These are phyloP conservation scores for Ilyonectria destructans DNA, from an alignment of 2,329 filamentous ascomycete genomes.

Conservation along the genomic window DNA sequence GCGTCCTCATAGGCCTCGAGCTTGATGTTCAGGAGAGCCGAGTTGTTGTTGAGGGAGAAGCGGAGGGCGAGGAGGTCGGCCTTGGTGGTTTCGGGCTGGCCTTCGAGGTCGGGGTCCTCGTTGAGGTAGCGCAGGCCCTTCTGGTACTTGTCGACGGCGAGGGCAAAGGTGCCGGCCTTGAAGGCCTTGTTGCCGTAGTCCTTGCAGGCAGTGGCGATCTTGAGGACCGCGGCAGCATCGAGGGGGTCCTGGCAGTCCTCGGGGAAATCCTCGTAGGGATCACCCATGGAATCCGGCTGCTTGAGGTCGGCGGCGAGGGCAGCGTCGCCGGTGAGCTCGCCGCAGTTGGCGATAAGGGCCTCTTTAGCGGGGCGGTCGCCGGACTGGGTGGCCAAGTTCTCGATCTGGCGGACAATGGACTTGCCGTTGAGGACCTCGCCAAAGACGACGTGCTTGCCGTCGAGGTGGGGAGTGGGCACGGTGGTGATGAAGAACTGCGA, in stretches of 20 bases:
- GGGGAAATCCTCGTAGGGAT: conserved; percentile 95
- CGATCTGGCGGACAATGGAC: conserved; percentile 90
- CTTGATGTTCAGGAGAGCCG: conserved; percentile 89
- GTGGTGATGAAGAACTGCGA: conserved; percentile 99
- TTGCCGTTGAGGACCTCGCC: conserved; percentile 95
- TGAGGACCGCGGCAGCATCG: conserved; percentile 78
- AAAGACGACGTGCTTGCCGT: conserved; percentile 98
- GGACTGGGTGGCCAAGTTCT: conserved; percentile 82
- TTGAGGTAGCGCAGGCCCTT: conserved; percentile 93
- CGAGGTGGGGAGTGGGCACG: conserved; percentile 92
- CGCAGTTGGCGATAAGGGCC: conserved; percentile 85
- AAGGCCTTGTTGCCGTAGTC: conserved; percentile 94
- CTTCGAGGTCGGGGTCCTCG: conserved; percentile 84
- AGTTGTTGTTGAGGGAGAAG: conserved; percentile 91
- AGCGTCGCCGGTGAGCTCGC: conserved; percentile 83
- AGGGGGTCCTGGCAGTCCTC: conserved; percentile 82
- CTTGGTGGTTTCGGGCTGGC: conserved; percentile 79
- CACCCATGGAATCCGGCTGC: conserved; percentile 84
- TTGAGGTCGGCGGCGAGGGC: conserved; percentile 79
- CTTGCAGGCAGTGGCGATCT: conserved; percentile 90
- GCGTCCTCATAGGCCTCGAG: conserved; percentile 80
- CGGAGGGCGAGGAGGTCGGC: conserved; percentile 81
- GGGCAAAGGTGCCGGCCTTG: conserved; percentile 80
- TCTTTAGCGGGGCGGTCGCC: conserved; percentile 86
- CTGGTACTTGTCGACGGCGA: conserved; percentile 92